phyloP scores from a whole-genome alignment of 768 basidiomycete species.

The Mycena chlorophos region DNA sequence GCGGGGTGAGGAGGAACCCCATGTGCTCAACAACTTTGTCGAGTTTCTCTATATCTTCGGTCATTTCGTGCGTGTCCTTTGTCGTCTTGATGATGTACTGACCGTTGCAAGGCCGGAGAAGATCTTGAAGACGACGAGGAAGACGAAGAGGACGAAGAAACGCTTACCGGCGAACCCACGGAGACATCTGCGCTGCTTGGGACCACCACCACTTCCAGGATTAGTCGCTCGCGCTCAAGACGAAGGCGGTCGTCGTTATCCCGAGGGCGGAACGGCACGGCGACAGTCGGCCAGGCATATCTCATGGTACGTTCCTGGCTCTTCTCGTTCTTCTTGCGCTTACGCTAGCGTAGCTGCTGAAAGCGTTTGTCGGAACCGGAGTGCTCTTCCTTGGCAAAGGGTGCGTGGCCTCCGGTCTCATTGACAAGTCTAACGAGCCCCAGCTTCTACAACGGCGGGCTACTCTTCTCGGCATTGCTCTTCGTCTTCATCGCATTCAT shows the following conservation, averaged over 20 bases:
- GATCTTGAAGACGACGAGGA: neutral
- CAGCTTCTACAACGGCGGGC: constrained; percentile 94
- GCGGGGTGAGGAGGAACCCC: constrained; percentile 60
- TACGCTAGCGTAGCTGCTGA: constrained; percentile 49
- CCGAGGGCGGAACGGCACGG: constrained; percentile 73
- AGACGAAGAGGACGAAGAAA: constrained; percentile 32
- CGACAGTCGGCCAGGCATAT: constrained; percentile 87
- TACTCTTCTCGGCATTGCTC: constrained; percentile 81
- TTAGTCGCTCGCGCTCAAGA: constrained; percentile 51
- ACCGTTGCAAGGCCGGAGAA: neutral
- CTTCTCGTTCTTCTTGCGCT: neutral
- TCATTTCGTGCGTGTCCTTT: constrained; percentile 73
- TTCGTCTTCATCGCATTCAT: constrained; percentile 82
- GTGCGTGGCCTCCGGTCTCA: constrained; percentile 43
- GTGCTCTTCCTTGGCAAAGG: constrained; percentile 95
- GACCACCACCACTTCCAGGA: constrained; percentile 27
- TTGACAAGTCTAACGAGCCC: constrained; percentile 3
- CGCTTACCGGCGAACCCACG: constrained; percentile 31
- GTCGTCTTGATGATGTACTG: neutral
- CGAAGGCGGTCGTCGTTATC: constrained; percentile 56
- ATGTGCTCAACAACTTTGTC: constrained; percentile 81
- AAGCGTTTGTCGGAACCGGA: constrained; percentile 94
- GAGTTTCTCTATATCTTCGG: constrained; percentile 95
- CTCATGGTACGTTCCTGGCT: constrained; percentile 54
- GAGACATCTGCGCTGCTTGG: constrained; percentile 63